Percentiles rank a stretch among this genome's conserved stretches.
Conservation (phyloP, 257 asterid species). For the Fraxinus cuspidata region DNA sequence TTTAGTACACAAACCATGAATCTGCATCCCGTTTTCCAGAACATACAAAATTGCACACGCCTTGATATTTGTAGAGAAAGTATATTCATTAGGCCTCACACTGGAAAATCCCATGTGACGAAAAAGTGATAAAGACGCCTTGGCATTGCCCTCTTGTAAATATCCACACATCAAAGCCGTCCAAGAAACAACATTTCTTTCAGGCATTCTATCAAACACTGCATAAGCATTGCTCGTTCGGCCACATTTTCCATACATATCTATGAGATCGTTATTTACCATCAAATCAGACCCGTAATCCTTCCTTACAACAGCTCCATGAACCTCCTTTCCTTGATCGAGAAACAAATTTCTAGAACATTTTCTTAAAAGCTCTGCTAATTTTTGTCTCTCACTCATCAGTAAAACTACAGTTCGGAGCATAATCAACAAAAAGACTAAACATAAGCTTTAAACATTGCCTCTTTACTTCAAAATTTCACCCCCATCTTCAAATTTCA, state of each 20-base stretch:
- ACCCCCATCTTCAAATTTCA: not conserved
- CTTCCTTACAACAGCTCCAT: constrained; percentile 47
- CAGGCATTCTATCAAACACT: constrained; percentile 57
- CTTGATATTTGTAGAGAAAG: constrained; percentile 57
- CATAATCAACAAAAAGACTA: constrained; percentile 10
- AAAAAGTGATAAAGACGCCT: constrained; percentile 40
- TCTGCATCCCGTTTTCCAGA: constrained; percentile 46
- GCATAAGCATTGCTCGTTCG: constrained; percentile 32
- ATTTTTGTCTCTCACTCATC: constrained; percentile 43
- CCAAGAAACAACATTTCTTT: constrained; percentile 65
- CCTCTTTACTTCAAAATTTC: not conserved
- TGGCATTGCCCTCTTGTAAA: constrained; percentile 35
- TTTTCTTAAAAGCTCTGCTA: constrained; percentile 48
- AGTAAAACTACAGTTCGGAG: constrained; percentile 20
- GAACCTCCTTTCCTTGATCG: constrained; percentile 50
- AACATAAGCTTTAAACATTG: not conserved
- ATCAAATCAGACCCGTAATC: constrained; percentile 48
- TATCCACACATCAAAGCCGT: constrained; percentile 56
- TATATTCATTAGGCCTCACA: constrained; percentile 54
- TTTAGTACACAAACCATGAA: constrained; percentile 51
- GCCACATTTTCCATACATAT: constrained; percentile 54
- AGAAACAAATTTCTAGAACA: constrained; percentile 43
- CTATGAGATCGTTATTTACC: constrained; percentile 47
- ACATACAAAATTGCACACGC: constrained; percentile 50
- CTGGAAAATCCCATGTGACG: constrained; percentile 40